These are phyloP conservation scores for Chenopodium album DNA, from an alignment of 148 eudicot genomes.

Conservation along the genomic window DNA sequence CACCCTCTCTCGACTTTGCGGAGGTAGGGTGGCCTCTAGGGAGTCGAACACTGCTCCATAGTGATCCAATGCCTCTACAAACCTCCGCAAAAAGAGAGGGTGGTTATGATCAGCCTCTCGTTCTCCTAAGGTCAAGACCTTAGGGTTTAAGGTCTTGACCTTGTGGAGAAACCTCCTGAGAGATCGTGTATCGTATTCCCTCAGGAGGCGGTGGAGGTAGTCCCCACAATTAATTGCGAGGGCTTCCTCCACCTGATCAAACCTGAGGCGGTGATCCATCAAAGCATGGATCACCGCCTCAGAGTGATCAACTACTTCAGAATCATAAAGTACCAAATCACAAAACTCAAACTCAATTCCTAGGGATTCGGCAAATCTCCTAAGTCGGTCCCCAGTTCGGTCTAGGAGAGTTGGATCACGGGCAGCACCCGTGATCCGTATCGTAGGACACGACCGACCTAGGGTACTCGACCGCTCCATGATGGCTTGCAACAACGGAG, in stretches of 20 bases:
- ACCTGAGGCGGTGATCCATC: constrained; percentile 8
- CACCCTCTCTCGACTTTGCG: constrained; percentile 64
- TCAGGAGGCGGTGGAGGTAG: constrained; percentile 64
- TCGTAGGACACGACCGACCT: constrained; percentile 39
- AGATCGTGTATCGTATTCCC: constrained; percentile 41
- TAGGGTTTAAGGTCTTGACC: constrained; percentile 65
- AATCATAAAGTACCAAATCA: constrained; percentile 33
- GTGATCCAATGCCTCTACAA: constrained; percentile 59
- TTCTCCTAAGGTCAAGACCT: constrained; percentile 65
- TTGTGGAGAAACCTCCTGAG: constrained; percentile 44
- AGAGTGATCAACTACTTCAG: constrained; percentile 27
- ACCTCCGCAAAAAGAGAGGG: constrained; percentile 42
- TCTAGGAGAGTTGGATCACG: constrained; percentile 37
- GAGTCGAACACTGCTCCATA: constrained; percentile 72
- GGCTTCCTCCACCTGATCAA: constrained; percentile 34
- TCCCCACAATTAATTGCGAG: constrained; percentile 71
- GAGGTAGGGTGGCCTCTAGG: constrained; percentile 85
- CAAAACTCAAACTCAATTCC: constrained; percentile 44
- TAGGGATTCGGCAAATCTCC: constrained; percentile 63
- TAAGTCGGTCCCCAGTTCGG: constrained; percentile 69
- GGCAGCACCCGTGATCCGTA: constrained; percentile 74
- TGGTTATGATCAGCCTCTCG: constrained; percentile 73
- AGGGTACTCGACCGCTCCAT: constrained; percentile 41
- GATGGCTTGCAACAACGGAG: constrained; percentile 74
- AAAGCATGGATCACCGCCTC: constrained; percentile 23